Conservation (phyloP, 768 basidiomycete genomes). For the Cystobasidium tubakii region DNA sequence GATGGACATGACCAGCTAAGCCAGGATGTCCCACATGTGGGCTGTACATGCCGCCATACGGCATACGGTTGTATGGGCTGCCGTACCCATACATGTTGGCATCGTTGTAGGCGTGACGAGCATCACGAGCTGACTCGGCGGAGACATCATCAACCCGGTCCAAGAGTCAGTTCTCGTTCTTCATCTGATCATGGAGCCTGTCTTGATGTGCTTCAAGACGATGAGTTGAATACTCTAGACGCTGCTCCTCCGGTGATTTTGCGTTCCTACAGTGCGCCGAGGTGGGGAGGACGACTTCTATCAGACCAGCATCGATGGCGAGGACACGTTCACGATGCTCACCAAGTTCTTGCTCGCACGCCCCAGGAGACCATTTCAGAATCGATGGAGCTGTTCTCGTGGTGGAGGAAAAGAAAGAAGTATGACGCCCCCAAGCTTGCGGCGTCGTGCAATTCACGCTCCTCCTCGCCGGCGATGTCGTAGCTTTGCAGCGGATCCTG, state of each 20-base stretch:
- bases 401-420: constrained; percentile 1
- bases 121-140: neutral
- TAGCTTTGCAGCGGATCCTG: no score
- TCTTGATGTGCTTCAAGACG: constrained; percentile 1
- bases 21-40: neutral
- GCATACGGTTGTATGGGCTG: neutral
- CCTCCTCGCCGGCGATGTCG: no score
- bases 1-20: neutral
- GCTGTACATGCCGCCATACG: neutral
- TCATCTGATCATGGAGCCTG: neutral
- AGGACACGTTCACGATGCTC: neutral
- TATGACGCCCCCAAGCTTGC: neutral
- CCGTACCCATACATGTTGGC: neutral
- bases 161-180: neutral
- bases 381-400: neutral
- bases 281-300: neutral
- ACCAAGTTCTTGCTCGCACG: neutral
- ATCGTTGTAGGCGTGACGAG: neutral
- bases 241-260: neutral
- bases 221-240: neutral
- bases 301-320: neutral
- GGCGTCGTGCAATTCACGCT: no score
- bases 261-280: neutral
- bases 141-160: neutral
- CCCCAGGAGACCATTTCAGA: neutral